Base-by-base conservation (phyloP, 495 filamentous ascomycete genomes). In the Hypoxylon intermedium region DNA sequence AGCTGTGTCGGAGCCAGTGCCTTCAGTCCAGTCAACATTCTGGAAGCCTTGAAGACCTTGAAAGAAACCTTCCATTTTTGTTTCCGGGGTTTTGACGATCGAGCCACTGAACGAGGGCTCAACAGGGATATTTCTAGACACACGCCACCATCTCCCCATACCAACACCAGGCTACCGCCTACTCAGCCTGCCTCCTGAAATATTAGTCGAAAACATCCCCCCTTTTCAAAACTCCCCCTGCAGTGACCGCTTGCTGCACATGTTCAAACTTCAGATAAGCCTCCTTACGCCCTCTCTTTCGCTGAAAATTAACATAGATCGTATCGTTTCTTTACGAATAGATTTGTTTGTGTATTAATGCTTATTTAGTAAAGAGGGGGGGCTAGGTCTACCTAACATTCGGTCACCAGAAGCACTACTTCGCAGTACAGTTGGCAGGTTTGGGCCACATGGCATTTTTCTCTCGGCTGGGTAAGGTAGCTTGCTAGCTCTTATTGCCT, bases 391-490 rank as follows among this genome's bases (percentile, higher is more conserved):
- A n/a, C n/a, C n/a, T n/a, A n/a, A n/a, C n/a, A n/a, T n/a, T n/a
- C n/a, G n/a, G n/a, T n/a, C n/a, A n/a, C n/a, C n/a, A n/a, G 36
- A 38, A 18, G 7, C 36, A 37, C 42, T 50, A 48, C 38, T 42
- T 41, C 40, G 34, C 33, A 63, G 40, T 46, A 47, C 42, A 26
- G 34, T 57, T 53, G 40, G 38, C n/a, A n/a, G n/a, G 16, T 58
- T 53, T 48, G 52, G 23, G 55, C 62, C 62, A 65, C 62, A 65
- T 65, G 56, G 62, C n/a, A n/a, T 13, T 56, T 57, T 60, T 37
- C 44, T 19, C 60, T 65, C 56, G 62, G 62, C 62, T 65, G 62
- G 61, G 61, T 60, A 51, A 60, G 61, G 56, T 60, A 59, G 51
- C 46, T 56, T 52, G 13, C 48, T 65, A 60, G 56, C 62, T 57